Evolutionary conservation across 345 rosid species (phyloP), one percentile per base, ranked within the genome.

Genomic region (Lepidium didymum): DNA sequence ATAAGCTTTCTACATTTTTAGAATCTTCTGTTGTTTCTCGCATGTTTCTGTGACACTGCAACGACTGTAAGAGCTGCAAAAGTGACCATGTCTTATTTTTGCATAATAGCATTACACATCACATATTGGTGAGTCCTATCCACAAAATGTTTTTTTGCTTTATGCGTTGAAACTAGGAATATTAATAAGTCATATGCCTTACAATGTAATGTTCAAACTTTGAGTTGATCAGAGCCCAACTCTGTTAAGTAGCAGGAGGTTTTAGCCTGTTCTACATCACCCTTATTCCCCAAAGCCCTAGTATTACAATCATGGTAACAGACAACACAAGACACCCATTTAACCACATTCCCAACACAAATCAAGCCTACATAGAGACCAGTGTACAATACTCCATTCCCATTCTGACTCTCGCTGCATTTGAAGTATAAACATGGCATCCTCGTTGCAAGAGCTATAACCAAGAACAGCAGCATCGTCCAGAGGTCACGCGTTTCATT

Each of bases 241-340:
- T 11, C 57, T n/a, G 19, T 46, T 34, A 25, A 7, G 27, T 29
- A 46, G 33, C 43, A 40, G 0, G 9, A 40, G 13, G n/a, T 38
- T 49, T 49, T 31, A 42, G 47, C 46, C 29, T 69, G 58, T 49
- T 59, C 51, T 16, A 38, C 27, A 59, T 57, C 63, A 58, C 19
- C 33, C 19, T 25, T 41, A 62, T 62, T 65, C 64, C 54, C 58
- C 16, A 74, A 14, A 54, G 43, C 14, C 54, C 42, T 34, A 12
- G 35, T 25, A 1, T 2, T 58, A 58, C 49, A 58, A 41, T 58
- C 36, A 41, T 23, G 10, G 36, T 41, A 58, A 40, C 9, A 58
- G n/a, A 58, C 49, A 23, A 57, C 71, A 58, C 65, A 78, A 31
- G 71, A 74, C 19, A 76, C 64, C 86, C 80, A 82, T 44, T 81